Conservation (phyloP, 208 protist genomes). For the Strigomonas galati region DNA sequence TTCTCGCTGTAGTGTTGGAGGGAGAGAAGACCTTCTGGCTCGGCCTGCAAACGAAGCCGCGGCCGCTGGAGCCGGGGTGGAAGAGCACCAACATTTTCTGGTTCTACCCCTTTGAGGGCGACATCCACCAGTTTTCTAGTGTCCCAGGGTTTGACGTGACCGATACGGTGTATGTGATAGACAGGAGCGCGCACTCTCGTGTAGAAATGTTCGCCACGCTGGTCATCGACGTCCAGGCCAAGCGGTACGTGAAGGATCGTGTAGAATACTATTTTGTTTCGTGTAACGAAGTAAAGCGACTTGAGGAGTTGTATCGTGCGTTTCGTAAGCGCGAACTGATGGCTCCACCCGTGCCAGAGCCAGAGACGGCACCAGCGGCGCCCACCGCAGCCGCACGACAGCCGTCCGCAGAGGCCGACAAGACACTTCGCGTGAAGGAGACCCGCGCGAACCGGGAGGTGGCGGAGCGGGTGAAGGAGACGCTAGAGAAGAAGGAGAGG, state of each 20-base stretch:
- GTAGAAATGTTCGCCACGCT: constrained; percentile 64
- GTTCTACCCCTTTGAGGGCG: constrained; percentile 68
- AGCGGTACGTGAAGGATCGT: constrained; percentile 30
- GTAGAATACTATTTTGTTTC: constrained; percentile 60
- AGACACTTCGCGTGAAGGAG: constrained; percentile 3
- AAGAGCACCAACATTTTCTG: constrained; percentile 52
- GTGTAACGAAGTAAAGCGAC: constrained; percentile 39
- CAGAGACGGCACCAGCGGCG: neutral
- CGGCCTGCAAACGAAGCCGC: constrained; percentile 40
- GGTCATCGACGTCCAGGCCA: constrained; percentile 47
- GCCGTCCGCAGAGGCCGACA: neutral
- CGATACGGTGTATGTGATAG: constrained; percentile 63
- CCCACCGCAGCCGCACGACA: constrained; percentile 1
- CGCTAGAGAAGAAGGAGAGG: constrained; percentile 3
- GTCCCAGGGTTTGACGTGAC: constrained; percentile 46
- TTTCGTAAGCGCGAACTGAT: constrained; percentile 54
- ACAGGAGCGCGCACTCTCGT: constrained; percentile 29
- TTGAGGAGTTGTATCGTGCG: constrained; percentile 60
- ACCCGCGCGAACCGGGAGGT: neutral
- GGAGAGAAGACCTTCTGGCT: constrained; percentile 83
- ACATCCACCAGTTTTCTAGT: constrained; percentile 32
- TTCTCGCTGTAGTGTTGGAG: constrained; percentile 74
- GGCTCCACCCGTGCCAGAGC: neutral
- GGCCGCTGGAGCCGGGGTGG: constrained; percentile 50
- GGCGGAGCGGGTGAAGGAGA: constrained; percentile 1